A percentile compares a stretch with the other conserved stretches of the same genome.
Conservation (phyloP, 2,329 filamentous ascomycete genomes). For the Fusarium albosuccineum region DNA sequence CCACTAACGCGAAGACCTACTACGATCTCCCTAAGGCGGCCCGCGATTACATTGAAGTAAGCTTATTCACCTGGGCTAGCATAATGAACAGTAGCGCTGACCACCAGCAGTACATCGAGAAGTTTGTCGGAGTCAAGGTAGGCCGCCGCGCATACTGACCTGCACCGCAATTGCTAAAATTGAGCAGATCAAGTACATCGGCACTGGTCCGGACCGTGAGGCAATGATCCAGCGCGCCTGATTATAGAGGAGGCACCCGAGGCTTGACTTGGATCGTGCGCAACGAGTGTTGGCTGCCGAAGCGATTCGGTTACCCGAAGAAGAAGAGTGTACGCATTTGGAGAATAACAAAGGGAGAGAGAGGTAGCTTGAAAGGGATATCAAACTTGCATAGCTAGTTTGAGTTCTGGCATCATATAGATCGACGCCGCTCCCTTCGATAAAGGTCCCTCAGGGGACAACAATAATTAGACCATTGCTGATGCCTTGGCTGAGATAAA, state of each 20-base stretch:
- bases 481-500: neutral
- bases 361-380: too few species aligned
- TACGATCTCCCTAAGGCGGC: slow-evolving; percentile 74
- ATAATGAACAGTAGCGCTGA: slow-evolving; percentile 29
- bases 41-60: slow-evolving; percentile 71
- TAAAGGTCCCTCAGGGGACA: too few species aligned
- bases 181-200: slow-evolving; percentile 69
- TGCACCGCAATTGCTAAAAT: slow-evolving; percentile 36
- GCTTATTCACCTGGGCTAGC: slow-evolving; percentile 18
- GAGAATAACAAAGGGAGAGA: slow-evolving; percentile 13
- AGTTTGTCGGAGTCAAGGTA: slow-evolving; percentile 71
- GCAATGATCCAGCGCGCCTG: slow-evolving; percentile 66
- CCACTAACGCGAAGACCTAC: slow-evolving; percentile 70
- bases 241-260: slow-evolving; percentile 27
- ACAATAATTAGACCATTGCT: too few species aligned
- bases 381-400: too few species aligned
- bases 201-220: slow-evolving; percentile 74
- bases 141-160: slow-evolving; percentile 26
- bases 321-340: slow-evolving; percentile 23
- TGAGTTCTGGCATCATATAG: too few species aligned
- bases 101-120: slow-evolving; percentile 67
- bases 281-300: slow-evolving; percentile 25
- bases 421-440: too few species aligned
- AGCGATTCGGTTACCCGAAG: slow-evolving; percentile 19
- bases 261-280: slow-evolving; percentile 24